Base-by-base conservation (phyloP, 2,329 filamentous ascomycete genomes). In the Microsporum audouinii region DNA sequence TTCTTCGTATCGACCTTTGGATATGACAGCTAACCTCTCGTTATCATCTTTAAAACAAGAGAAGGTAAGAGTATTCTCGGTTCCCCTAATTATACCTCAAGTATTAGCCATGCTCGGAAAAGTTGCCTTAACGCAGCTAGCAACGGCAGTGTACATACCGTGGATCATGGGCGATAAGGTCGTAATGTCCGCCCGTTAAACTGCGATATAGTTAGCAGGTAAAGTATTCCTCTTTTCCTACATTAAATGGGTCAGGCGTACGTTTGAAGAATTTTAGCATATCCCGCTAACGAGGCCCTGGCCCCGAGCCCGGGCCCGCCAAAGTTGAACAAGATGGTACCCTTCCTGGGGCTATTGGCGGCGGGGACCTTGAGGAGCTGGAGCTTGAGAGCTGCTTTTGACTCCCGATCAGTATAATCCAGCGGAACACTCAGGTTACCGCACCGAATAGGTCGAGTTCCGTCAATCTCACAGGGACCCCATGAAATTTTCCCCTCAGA, bases 381-480 rank as follows among this genome's bases (percentile, higher is more conserved):
- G 2, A 73, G 63, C 3, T 68, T 55, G 38, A 73, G 62, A 1
- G 63, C 69, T 3, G 61, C 60, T 5, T 23, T 17, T 17, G 63
- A 63, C 6, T 67, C 59, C 5, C 61, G 39, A 29, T 67, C 57
- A 10, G 66, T 66, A 57, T 72, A 73, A 60, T 74, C 72, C 1
- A 73, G 66, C 3, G 72, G 72, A 0, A 74, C 71, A 1, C 62
- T 39, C 3, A 74, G 60, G 23, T 58, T 71, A 2, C 66, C 70
- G 63, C 72, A 73, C 29, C 65, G 63, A 55, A 64, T 61, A 3
- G 51, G 59, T 8, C 33, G 39, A 33, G 51, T 47, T 8, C 27
- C 29, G 8, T 57, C 12, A 2, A 47, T 12, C 47, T 57, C 59
- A 39, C 59, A 61, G 3, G 59, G 59, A 3, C 43, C 29, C 59